Base-by-base conservation (phyloP, 1,284 basidiomycete genomes). In the Trichosporon asahii region DNA sequence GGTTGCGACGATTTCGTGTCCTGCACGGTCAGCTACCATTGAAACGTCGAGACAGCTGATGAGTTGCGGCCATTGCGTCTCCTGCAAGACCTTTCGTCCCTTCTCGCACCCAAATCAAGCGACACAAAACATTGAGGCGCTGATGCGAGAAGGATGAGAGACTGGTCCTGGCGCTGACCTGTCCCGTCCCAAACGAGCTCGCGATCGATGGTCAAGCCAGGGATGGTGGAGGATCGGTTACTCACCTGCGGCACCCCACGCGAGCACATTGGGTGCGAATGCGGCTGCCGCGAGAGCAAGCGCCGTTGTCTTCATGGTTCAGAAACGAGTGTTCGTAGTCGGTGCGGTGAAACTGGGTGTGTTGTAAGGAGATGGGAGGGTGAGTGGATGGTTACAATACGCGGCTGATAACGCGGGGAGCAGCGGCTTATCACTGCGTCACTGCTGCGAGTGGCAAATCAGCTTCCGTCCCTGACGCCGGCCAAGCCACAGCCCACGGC, bases 1-100 rank as follows among this genome's bases (percentile, higher is more conserved):
- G 5, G 94, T 95, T 1, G 94, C 95, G 1, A 94, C 89, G 63
- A 96, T 91, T 84, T 95, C 91, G 76, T 97, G 94, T 15, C 94
- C 94, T 87, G 78, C 8, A n/a, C 11, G 6, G 18, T 53, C 29
- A 55, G 65, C 65, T 31, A 35, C 27, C 27, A n/a, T 65, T 35
- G 27, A 18, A 29, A 2, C 60, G 15, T 31, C 14, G 40, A n/a
- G 40, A 8, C 18, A 44, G 18, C 40, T n/a, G 40, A 18, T n/a
- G 40, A 14, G 12, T 12, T 40, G 11, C 37, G 15, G 37, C 12
- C 37, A 18, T 40, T 40, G n/a, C n/a, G n/a, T n/a, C n/a, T n/a
- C n/a, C n/a, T n/a, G n/a, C n/a, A n/a, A n/a, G n/a, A n/a, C n/a
- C n/a, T n/a, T n/a, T 33, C 9, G 31, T 33, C 31, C 9, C 31